Evolutionary conservation across 2,329 filamentous ascomycete species (phyloP).

Genomic region (Tolypocladium inflatum): DNA sequence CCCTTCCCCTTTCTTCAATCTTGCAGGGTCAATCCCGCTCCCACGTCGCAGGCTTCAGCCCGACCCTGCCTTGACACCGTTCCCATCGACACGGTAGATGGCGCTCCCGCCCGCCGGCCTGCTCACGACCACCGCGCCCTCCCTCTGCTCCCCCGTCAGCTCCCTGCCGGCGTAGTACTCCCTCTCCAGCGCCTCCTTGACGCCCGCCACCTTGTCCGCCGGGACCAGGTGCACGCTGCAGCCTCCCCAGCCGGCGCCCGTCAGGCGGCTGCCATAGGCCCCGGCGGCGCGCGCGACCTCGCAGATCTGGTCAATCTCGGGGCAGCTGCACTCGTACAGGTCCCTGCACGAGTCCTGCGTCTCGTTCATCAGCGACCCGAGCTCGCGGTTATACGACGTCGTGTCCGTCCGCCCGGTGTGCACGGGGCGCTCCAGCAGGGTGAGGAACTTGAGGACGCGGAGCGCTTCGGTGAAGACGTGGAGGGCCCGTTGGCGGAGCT

Average conservation of each 20-base stretch:
- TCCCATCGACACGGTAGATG: conserved; percentile 32
- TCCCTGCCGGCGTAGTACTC: conserved; percentile 71
- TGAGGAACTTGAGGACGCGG: conserved; percentile 75
- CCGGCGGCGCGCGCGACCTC: conserved; percentile 68
- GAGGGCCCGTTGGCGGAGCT: conserved; percentile 74
- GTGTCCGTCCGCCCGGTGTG: conserved; percentile 39
- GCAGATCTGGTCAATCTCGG: conserved; percentile 87
- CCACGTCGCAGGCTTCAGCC: not conserved
- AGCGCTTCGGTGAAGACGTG: conserved; percentile 89
- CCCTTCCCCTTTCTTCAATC: not conserved
- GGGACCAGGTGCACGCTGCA: conserved; percentile 92
- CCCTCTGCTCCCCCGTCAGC: conserved; percentile 60
- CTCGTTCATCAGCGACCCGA: conserved; percentile 79
- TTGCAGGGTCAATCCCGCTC: not conserved
- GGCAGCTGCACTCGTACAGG: conserved; percentile 83
- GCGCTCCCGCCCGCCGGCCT: conserved; percentile 70
- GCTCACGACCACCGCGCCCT: conserved; percentile 78
- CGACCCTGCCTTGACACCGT: conserved; percentile 6
- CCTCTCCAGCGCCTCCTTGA: conserved; percentile 67
- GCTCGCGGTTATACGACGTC: conserved; percentile 50
- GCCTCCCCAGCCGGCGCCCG: conserved; percentile 93
- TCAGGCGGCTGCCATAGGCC: conserved; percentile 75
- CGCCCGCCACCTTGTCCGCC: conserved; percentile 66
- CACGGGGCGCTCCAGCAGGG: conserved; percentile 53
- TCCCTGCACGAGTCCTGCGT: conserved; percentile 84